phyloP scores from a whole-genome alignment of 345 rosid species.

The Garcia nutans region DNA sequence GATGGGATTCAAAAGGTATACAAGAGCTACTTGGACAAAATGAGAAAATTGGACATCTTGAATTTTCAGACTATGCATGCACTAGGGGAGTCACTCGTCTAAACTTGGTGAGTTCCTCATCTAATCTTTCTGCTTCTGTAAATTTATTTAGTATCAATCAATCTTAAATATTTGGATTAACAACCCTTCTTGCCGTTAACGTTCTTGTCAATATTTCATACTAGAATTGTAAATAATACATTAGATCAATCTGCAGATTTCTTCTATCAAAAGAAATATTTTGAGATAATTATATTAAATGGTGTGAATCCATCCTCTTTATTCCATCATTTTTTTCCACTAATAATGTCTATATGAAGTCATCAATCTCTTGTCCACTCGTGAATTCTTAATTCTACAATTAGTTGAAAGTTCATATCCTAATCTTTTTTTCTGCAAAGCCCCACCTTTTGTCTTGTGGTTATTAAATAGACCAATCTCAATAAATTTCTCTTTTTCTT shows the following conservation, averaged over 20 bases:
- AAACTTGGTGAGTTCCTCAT: background rate
- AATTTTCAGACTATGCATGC: constrained; percentile 76
- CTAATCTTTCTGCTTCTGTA: background rate
- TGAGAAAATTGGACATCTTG: constrained; percentile 71
- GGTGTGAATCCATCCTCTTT: constrained; percentile 26
- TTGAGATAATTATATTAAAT: constrained; percentile 15
- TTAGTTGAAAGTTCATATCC: constrained; percentile 25
- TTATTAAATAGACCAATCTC: background rate
- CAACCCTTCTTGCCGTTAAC: background rate
- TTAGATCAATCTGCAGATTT: constrained; percentile 16
- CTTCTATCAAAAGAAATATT: background rate
- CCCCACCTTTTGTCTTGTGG: background rate
- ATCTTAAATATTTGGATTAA: background rate
- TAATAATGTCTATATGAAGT: constrained; percentile 10
- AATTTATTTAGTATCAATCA: background rate
- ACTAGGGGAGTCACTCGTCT: constrained; percentile 43
- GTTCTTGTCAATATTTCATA: background rate
- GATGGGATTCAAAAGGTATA: constrained; percentile 59
- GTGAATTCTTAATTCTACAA: constrained; percentile 11
- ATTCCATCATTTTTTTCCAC: constrained; percentile 10
- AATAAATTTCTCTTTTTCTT: background rate
- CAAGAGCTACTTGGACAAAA: constrained; percentile 60
- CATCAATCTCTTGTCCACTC: constrained; percentile 14
- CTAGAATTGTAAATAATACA: background rate
- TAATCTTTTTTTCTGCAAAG: constrained; percentile 1